Evolutionary conservation across 2,329 filamentous ascomycete species (phyloP).

Genomic region (Sarocladium strictum): DNA sequence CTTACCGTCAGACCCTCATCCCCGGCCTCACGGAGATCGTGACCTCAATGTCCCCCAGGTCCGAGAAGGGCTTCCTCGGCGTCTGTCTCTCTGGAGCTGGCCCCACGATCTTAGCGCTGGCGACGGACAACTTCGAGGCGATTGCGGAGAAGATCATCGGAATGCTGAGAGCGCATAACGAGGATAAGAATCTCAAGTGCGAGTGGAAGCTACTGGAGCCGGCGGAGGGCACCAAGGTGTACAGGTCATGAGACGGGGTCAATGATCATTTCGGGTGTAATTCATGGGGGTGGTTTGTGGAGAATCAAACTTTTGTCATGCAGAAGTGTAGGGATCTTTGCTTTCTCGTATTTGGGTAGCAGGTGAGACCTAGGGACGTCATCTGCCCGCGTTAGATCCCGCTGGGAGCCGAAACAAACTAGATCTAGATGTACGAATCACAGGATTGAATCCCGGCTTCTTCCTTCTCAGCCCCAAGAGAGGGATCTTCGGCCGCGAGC

Average conservation of each 20-base stretch:
- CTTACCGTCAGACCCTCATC: constrained; percentile 86
- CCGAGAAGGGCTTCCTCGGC: constrained; percentile 81
- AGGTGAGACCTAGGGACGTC: background rate
- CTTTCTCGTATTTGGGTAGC: background rate
- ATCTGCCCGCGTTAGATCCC: background rate
- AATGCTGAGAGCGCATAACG: constrained; percentile 58
- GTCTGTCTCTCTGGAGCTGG: constrained; percentile 94
- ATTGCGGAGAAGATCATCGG: constrained; percentile 77
- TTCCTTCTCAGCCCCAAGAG: background rate
- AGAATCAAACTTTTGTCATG: background rate
- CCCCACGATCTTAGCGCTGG: constrained; percentile 88
- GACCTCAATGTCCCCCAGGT: constrained; percentile 80
- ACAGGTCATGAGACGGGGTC: constrained; percentile 24
- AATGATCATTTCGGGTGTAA: background rate
- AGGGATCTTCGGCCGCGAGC: background rate
- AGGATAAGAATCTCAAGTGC: constrained; percentile 61
- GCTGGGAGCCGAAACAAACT: background rate
- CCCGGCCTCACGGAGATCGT: constrained; percentile 89
- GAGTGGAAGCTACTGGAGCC: constrained; percentile 85
- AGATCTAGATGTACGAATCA: background rate
- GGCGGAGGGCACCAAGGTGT: constrained; percentile 61
- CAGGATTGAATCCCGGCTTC: background rate
- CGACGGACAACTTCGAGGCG: constrained; percentile 80
- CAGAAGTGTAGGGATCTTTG: constrained; percentile 2
- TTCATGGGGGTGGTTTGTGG: background rate